A percentile compares a stretch with the other conserved stretches of the same genome.
These are phyloP conservation scores for Rubroboletus pulcherrimus DNA, from an alignment of 768 basidiomycete genomes.

Conservation along the genomic window DNA sequence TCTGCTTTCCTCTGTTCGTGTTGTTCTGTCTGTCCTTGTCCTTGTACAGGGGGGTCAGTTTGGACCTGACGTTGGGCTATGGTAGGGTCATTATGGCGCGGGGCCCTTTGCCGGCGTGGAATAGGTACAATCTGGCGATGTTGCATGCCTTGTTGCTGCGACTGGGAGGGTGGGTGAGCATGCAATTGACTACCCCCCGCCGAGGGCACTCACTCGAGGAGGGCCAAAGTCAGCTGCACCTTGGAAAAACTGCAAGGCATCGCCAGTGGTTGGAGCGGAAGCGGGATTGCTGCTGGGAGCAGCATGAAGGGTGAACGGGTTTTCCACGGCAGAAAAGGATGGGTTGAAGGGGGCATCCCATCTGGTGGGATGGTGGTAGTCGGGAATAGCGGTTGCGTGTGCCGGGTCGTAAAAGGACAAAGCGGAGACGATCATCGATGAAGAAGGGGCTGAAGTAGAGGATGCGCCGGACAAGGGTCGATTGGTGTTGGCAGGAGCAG, in stretches of 20 bases:
- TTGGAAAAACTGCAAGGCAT: constrained; percentile 1
- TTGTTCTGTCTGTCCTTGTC: background rate
- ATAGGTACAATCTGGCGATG: constrained; percentile 12
- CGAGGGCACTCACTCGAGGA: background rate
- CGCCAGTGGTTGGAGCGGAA: background rate
- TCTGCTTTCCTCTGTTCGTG: constrained; percentile 1
- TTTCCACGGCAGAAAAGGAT: constrained; percentile 4
- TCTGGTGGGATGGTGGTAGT: constrained; percentile 43
- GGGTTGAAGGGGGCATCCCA: constrained; percentile 19
- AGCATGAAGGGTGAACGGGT: background rate
- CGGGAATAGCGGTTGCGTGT: constrained; percentile 29
- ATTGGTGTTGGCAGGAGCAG: background rate
- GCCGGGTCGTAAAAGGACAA: constrained; percentile 54
- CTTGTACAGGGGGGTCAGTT: background rate
- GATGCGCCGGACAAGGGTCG: constrained; percentile 1
- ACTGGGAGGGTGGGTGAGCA: background rate
- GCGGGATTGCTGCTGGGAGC: background rate
- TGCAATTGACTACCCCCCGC: background rate
- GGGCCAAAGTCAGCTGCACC: background rate
- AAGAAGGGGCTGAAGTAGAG: constrained; percentile 1
- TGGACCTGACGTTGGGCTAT: background rate
- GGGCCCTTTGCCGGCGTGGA: constrained; percentile 2
- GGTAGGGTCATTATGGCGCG: background rate
- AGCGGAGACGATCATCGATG: constrained; percentile 51
- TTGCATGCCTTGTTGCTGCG: constrained; percentile 1